phyloP scores from a whole-genome alignment of 75 land plant species.

The Selaginella moellendorffii region DNA sequence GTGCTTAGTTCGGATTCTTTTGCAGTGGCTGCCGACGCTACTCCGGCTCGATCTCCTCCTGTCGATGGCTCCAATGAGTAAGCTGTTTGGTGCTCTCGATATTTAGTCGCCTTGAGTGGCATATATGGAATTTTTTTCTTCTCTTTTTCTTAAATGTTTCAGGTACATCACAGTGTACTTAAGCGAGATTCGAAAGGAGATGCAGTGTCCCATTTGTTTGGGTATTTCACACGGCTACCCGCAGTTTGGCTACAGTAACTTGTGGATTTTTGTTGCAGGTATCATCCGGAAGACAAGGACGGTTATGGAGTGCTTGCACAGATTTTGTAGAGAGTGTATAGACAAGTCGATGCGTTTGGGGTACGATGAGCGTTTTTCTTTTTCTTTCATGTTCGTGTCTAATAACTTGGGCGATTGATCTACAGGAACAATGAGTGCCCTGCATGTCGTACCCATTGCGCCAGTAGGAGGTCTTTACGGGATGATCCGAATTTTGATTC shows the following conservation, averaged over 20 bases:
- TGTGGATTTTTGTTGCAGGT: conserved; percentile 38
- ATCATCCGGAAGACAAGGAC: conserved; percentile 90
- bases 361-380: conserved; percentile 21
- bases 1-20: not conserved
- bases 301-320: conserved; percentile 93
- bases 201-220: conserved; percentile 49
- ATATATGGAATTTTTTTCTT: not conserved
- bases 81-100: not conserved
- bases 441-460: conserved; percentile 97
- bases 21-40: not conserved
- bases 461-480: conserved; percentile 92
- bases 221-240: conserved; percentile 23
- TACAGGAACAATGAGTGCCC: conserved; percentile 96
- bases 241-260: conserved; percentile 8
- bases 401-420: not conserved
- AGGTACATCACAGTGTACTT: conserved; percentile 30
- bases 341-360: conserved; percentile 95
- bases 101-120: not conserved
- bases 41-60: not conserved
- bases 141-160: not conserved
- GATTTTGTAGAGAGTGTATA: conserved; percentile 92
- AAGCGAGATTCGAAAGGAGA: conserved; percentile 44
- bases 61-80: not conserved
- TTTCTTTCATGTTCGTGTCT: not conserved
- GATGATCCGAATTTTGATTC: conserved; percentile 98